Conservation (phyloP, 1,284 basidiomycete genomes). For the Cryptococcus hybrid region DNA sequence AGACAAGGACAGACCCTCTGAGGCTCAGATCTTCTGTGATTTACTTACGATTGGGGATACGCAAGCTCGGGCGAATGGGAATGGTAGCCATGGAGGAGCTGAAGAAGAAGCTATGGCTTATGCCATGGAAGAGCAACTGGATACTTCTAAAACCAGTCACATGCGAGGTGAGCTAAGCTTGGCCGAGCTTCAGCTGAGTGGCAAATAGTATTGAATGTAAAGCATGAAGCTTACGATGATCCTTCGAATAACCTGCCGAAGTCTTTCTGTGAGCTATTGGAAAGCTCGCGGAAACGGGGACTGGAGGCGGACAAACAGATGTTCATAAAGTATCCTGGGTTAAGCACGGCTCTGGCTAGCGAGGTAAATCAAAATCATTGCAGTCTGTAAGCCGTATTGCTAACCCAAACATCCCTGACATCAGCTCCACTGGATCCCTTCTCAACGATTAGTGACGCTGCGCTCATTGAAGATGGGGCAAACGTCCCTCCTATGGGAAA, state of each 20-base stretch:
- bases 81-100: neutral
- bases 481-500: too few relatives aligned
- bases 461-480: too few relatives aligned
- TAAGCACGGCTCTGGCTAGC: constrained; percentile 1
- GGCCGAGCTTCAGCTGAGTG: neutral
- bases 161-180: neutral
- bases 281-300: neutral
- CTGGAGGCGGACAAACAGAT: neutral
- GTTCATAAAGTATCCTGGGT: neutral
- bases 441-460: too few relatives aligned
- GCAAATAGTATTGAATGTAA: neutral
- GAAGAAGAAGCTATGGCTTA: neutral
- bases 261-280: neutral
- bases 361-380: neutral
- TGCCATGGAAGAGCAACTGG: neutral
- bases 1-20: too few relatives aligned
- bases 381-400: neutral
- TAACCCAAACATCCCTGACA: neutral
- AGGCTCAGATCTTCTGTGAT: too few relatives aligned
- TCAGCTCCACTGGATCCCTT: neutral
- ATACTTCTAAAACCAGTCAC: neutral
- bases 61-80: neutral
- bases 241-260: neutral
- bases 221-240: neutral
- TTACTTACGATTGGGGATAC: too few relatives aligned